These are phyloP conservation scores for Gnaphalium uliginosum DNA, from an alignment of 129 eudicot species.

Conservation along the genomic window DNA sequence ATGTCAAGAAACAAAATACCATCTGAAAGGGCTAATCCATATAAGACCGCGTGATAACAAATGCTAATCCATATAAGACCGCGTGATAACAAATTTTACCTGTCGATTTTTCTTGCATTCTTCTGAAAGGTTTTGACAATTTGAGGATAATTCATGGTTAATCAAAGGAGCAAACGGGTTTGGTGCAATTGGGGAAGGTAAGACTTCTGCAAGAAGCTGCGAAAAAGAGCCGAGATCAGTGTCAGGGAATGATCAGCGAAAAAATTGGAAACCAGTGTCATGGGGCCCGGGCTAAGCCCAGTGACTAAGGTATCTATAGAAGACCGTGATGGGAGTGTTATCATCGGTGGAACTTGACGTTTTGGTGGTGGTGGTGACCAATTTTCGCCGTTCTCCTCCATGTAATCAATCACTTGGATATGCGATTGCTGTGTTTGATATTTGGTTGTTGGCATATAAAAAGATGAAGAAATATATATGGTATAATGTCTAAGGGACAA, in stretches of 20 bases:
- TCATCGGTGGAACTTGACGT: conserved; percentile 19
- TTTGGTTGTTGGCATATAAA: conserved; percentile 12
- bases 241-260: conserved; percentile 31
- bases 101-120: neutral
- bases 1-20: neutral
- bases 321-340: conserved; percentile 29
- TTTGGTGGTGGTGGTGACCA: neutral
- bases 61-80: neutral
- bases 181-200: conserved; percentile 4
- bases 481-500: neutral
- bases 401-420: neutral
- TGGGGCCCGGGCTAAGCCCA: conserved; percentile 36
- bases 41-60: neutral
- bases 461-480: conserved; percentile 6
- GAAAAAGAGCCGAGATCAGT: conserved; percentile 24
- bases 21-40: neutral
- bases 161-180: neutral
- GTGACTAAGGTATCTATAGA: neutral
- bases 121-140: neutral
- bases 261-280: conserved; percentile 40
- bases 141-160: conserved; percentile 1
- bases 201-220: conserved; percentile 22
- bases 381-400: conserved; percentile 5
- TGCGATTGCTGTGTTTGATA: conserved; percentile 10
- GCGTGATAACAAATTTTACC: neutral